Evolutionary conservation across 495 filamentous ascomycete species (phyloP).

Genomic region (Aspergillus diversus): DNA sequence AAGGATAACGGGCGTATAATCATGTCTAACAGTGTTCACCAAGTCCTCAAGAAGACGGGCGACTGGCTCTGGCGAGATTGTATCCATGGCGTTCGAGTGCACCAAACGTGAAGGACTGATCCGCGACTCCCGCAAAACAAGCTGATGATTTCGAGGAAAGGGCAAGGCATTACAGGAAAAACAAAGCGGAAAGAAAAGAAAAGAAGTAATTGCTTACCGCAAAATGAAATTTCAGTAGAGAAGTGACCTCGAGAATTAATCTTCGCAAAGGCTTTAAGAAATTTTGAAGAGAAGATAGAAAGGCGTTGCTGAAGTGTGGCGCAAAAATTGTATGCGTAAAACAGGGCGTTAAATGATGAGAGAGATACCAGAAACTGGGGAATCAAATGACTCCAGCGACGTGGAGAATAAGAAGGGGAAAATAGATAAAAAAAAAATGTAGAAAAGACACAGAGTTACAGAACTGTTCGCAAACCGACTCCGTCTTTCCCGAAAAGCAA

Average conservation of each 20-base stretch:
- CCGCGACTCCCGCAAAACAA: constrained; percentile 5
- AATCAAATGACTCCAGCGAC: constrained; percentile 40
- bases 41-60: not conserved
- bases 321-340: constrained; percentile 34
- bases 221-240: constrained; percentile 31
- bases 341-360: constrained; percentile 29
- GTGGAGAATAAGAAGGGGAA: constrained; percentile 40
- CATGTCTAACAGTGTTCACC: not conserved
- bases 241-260: constrained; percentile 21
- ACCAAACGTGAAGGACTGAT: constrained; percentile 10
- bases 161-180: not conserved
- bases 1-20: not conserved
- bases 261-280: constrained; percentile 12
- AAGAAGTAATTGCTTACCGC: constrained; percentile 35
- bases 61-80: not conserved
- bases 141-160: not conserved
- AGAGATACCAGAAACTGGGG: constrained; percentile 28
- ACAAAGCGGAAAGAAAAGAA: not conserved
- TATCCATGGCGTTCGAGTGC: not conserved
- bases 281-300: constrained; percentile 19
- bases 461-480: constrained; percentile 49
- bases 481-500: constrained; percentile 46
- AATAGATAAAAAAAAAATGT: constrained; percentile 43
- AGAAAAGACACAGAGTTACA: constrained; percentile 36
- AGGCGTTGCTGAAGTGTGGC: constrained; percentile 34